These are phyloP conservation scores for Candida namnaoensis DNA, from an alignment of 805 yeast genomes.

Conservation along the genomic window DNA sequence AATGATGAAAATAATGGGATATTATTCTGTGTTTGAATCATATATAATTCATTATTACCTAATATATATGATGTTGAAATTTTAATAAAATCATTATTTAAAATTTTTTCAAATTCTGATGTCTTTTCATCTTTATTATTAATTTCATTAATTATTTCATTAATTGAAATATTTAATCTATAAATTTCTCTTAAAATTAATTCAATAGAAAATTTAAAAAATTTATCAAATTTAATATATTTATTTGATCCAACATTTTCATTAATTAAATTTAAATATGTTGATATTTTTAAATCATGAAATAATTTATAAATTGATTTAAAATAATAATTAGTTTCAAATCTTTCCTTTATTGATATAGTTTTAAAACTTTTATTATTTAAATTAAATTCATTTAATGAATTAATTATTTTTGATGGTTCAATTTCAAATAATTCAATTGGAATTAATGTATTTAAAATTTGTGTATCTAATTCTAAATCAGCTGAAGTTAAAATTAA, in stretches of 20 bases:
- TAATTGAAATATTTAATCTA: constrained; percentile 27
- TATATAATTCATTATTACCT: constrained; percentile 58
- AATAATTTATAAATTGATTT: constrained; percentile 40
- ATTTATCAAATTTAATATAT: constrained; percentile 50
- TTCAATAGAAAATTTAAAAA: constrained; percentile 55
- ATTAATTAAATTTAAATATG: constrained; percentile 37
- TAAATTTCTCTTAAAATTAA: constrained; percentile 53
- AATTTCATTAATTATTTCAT: constrained; percentile 4
- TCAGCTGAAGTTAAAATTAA: too few relatives aligned
- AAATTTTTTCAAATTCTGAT: constrained; percentile 24
- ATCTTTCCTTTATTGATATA: constrained; percentile 27
- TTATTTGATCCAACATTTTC: constrained; percentile 37
- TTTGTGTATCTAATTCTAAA: too few relatives aligned
- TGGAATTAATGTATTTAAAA: too few relatives aligned
- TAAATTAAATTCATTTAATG: too few relatives aligned
- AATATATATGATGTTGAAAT: constrained; percentile 44
- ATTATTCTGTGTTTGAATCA: constrained; percentile 49
- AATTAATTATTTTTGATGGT: too few relatives aligned
- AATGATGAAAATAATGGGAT: constrained; percentile 76
- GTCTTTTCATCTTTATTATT: constrained; percentile 5
- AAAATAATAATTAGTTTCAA: constrained; percentile 27
- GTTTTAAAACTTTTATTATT: too few relatives aligned
- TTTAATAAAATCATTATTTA: constrained; percentile 51
- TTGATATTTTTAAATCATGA: constrained; percentile 58
- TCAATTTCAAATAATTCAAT: too few relatives aligned